Evolutionary conservation across 257 asterid species (phyloP), one percentile per base, ranked within the genome.

Genomic region (Cruciata laevipes): DNA sequence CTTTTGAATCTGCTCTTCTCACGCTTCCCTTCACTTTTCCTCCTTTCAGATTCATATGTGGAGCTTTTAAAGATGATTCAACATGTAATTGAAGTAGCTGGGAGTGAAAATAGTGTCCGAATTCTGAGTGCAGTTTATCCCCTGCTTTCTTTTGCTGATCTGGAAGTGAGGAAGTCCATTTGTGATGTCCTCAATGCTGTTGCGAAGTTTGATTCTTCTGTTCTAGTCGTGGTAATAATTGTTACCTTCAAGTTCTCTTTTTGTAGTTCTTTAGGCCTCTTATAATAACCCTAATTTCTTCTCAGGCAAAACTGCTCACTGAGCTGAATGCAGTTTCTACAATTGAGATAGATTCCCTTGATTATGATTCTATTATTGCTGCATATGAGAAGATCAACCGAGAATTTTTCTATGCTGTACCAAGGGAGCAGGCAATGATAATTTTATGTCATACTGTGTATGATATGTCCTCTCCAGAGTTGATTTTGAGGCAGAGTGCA

Each of bases 401-500:
- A 70, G 71, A 83, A 14, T 86, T 88, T 55, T 90, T 90, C 73
- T 73, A 73, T 75, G 70, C 87, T 44, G 67, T 83, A 56, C 78
- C 67, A 11, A 87, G 84, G 76, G 90, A 82, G 74, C 96, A 94
- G 76, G 95, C 81, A 27, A 70, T 83, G 79, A 75, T 89, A 72
- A 77, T 94, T 77, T 72, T 94, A 75, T 90, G 97, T 66, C 95
- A 88, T 69, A 75, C 87, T 71, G 74, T 88, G 31, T 78, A 83
- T 75, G 95, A 90, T 79, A 81, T 94, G 97, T 86, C 93, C 56
- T 94, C 96, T 42, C 85, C 77, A 76, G 96, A 91, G 66, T 69
- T 83, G 86, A 84, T 85, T 72, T 77, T 90, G 82, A 80, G 97
- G 74, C 90, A 94, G 83, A 81, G 96, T 84, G 97, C 95, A 52